phyloP scores from a whole-genome alignment of 139 green algal genomes.

The Micractinium conductrix region DNA sequence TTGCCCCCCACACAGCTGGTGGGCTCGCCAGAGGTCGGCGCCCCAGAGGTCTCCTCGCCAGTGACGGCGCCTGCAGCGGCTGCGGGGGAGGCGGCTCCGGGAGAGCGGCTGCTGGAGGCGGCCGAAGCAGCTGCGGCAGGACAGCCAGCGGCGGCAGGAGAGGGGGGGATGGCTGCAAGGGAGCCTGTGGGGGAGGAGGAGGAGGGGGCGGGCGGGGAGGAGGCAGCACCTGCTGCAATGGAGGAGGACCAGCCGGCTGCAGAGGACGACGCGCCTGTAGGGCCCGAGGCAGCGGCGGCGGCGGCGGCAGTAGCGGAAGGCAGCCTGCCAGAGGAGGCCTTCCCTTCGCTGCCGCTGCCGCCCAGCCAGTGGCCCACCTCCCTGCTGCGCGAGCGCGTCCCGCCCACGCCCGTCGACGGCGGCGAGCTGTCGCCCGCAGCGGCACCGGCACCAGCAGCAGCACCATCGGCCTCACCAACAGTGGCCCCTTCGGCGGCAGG shows the following conservation, averaged over 20 bases:
- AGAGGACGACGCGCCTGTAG: background rate
- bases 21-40: too few species aligned
- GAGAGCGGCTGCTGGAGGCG: too few species aligned
- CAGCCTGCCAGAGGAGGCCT: background rate
- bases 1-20: too few species aligned
- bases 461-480: too few species aligned
- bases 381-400: conserved; percentile 1
- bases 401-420: background rate
- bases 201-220: background rate
- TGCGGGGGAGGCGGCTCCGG: too few species aligned
- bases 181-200: background rate
- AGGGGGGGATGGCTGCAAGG: background rate
- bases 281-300: background rate
- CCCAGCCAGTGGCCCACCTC: conserved; percentile 26
- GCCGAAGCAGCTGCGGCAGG: background rate
- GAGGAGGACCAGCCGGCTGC: background rate
- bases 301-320: background rate
- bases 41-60: too few species aligned
- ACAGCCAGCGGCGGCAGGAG: background rate
- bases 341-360: background rate
- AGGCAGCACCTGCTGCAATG: background rate
- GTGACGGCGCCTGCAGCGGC: too few species aligned
- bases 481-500: background rate
- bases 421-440: background rate
- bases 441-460: background rate